Evolutionary conservation across 176 grass and related monocot species (phyloP).

Genomic region (Alloteropsis semialata): DNA sequence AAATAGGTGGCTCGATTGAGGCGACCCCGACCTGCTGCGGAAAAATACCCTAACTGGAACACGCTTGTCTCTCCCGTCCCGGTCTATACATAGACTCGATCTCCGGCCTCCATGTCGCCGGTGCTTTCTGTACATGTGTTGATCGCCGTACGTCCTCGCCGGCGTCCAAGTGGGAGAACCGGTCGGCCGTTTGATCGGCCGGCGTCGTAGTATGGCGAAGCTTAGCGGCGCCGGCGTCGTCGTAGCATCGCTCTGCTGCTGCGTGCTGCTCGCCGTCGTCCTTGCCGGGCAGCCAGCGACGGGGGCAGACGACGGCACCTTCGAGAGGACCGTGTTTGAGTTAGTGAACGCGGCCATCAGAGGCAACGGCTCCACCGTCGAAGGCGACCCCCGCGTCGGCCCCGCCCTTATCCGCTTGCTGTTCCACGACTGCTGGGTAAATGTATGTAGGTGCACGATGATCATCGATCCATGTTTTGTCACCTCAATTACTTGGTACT

Average conservation of each 20-base stretch:
- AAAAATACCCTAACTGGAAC: no score
- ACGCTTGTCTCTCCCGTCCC: no score
- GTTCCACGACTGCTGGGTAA: slow-evolving; percentile 60
- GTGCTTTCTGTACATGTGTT: no score
- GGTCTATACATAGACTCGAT: no score
- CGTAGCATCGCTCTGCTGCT: background rate
- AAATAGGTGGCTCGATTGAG: no score
- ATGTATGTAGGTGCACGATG: slow-evolving; percentile 19
- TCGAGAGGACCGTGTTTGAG: slow-evolving; percentile 1
- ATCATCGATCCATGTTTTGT: background rate
- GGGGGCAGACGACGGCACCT: no score
- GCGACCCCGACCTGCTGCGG: no score
- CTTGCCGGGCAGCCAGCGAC: background rate
- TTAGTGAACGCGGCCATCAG: slow-evolving; percentile 23
- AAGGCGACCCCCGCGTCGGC: slow-evolving; percentile 5
- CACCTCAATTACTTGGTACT: background rate
- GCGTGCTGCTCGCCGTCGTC: background rate
- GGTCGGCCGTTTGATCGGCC: no score
- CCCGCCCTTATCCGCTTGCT: slow-evolving; percentile 51
- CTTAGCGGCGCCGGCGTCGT: background rate
- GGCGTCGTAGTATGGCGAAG: background rate
- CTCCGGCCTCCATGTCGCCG: no score
- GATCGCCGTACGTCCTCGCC: no score
- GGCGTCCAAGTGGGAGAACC: background rate
- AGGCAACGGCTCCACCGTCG: background rate